Evolutionary conservation across 108 stramenopile genomes (phyloP).

Genomic region (Nitzschia putrida): DNA sequence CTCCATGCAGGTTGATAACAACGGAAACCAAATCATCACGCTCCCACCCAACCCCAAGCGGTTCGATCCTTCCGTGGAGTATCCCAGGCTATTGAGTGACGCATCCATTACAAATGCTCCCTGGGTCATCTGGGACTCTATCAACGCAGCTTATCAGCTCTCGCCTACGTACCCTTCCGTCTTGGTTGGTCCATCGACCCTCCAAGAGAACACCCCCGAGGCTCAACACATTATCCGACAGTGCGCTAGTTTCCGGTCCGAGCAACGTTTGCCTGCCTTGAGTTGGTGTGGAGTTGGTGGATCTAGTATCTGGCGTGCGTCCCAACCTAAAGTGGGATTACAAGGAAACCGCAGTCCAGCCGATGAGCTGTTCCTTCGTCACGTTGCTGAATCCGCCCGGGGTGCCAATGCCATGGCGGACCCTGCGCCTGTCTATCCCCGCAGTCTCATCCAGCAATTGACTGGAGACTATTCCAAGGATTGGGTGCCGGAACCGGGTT

Average conservation of each 20-base stretch:
- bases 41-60: constrained; percentile 59
- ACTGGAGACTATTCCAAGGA: constrained; percentile 39
- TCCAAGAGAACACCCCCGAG: constrained; percentile 54
- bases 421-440: constrained; percentile 28
- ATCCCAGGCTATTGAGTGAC: constrained; percentile 47
- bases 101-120: constrained; percentile 38
- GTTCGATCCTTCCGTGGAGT: constrained; percentile 73
- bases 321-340: constrained; percentile 96
- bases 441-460: constrained; percentile 38
- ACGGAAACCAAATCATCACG: constrained; percentile 43
- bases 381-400: constrained; percentile 73
- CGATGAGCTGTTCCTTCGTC: constrained; percentile 80
- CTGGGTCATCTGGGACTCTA: constrained; percentile 58
- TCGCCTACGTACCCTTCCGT: constrained; percentile 88
- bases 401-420: constrained; percentile 58
- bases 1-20: constrained; percentile 35
- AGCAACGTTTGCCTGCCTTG: constrained; percentile 87
- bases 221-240: constrained; percentile 60
- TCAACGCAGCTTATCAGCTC: constrained; percentile 76
- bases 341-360: constrained; percentile 85
- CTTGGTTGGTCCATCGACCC: constrained; percentile 83
- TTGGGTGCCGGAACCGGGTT: constrained; percentile 41
- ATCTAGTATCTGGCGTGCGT: constrained; percentile 89
- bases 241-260: constrained; percentile 83
- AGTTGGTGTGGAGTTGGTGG: constrained; percentile 82